Base-by-base conservation (phyloP, 1,139 yeast species). In the Debaryomycetaceae sp. region DNA sequence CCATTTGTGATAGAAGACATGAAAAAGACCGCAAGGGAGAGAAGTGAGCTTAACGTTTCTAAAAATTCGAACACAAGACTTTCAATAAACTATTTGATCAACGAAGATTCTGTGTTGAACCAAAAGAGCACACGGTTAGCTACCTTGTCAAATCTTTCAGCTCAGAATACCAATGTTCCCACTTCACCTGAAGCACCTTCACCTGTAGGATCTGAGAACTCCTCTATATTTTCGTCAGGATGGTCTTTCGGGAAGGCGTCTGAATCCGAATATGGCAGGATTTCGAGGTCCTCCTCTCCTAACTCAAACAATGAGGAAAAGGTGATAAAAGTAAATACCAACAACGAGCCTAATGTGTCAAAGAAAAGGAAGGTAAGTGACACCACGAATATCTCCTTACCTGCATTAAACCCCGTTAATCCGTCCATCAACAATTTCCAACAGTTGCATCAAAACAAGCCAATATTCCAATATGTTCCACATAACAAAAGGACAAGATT, bases 1-100 rank as follows among this genome's bases (percentile, higher is more conserved):
- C 88, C 90, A 0, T 65, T 69, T 34, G 71, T 85, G 20, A 72
- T 75, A 35, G 79, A 77, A 36, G 84, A 82, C 43, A 82, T 85
- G 74, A 74, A 73, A 50, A 68, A 63, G 35, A 83, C 87, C 0
- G 89, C 90, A 6, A 68, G 71, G 27, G 76, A 72, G 51, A 69
- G 90, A 49, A 66, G 66, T 34, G 56, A 59, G 38, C 38, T 50
- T 6, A 42, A 44, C 24, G 36, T 29, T 11, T 36, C 45, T 13
- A 37, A 39, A 14, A 8, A 9, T 22, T 14, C 20, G 20, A 23
- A 31, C 35, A 22, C 44, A 17, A 38, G 45, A 29, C 40, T 50
- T 17, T 56, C 63, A 1, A 60, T 59, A 7, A 53, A 55, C 37
- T 59, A 51, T 44, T 49, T 60, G 37, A 56, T 59, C 40, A 58